These are phyloP conservation scores for Pyrenophora graminea DNA, from an alignment of 2,329 filamentous ascomycete species.

Conservation along the genomic window DNA sequence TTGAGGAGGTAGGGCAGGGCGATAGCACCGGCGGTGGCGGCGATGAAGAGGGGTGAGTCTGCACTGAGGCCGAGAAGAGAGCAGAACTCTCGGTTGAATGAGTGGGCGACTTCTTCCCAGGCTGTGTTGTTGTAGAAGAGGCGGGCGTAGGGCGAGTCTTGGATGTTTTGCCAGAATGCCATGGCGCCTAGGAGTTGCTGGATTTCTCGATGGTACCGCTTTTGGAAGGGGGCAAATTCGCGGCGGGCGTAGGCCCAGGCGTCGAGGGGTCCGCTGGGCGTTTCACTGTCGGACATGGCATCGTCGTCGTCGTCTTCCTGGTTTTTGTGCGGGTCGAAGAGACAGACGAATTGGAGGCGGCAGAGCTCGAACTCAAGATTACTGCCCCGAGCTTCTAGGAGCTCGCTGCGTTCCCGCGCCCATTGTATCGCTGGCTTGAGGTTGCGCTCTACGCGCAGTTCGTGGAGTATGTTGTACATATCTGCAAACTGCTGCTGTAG, in stretches of 20 bases:
- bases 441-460: constrained; percentile 72
- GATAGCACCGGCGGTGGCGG: constrained; percentile 88
- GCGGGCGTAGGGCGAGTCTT: constrained; percentile 74
- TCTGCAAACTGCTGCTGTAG: constrained; percentile 81
- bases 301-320: constrained; percentile 60
- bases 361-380: constrained; percentile 95
- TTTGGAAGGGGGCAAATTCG: constrained; percentile 75
- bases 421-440: constrained; percentile 84
- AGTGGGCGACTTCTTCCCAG: constrained; percentile 82
- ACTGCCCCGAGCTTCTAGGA: constrained; percentile 80
- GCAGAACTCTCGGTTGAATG: constrained; percentile 94
- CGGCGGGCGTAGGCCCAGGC: constrained; percentile 77
- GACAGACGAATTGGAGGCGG: constrained; percentile 85
- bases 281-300: constrained; percentile 49
- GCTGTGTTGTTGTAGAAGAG: constrained; percentile 76
- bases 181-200: constrained; percentile 80
- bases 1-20: constrained; percentile 88
- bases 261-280: constrained; percentile 55
- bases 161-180: constrained; percentile 75
- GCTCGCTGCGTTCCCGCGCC: constrained; percentile 71
- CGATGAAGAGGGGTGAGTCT: constrained; percentile 89
- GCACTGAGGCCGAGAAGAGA: constrained; percentile 86
- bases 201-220: constrained; percentile 76
- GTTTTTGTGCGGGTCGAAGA: constrained; percentile 59
- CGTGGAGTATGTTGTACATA: constrained; percentile 88